Base-by-base conservation (phyloP, 2,329 filamentous ascomycete genomes). In the Scorias spongiosa region DNA sequence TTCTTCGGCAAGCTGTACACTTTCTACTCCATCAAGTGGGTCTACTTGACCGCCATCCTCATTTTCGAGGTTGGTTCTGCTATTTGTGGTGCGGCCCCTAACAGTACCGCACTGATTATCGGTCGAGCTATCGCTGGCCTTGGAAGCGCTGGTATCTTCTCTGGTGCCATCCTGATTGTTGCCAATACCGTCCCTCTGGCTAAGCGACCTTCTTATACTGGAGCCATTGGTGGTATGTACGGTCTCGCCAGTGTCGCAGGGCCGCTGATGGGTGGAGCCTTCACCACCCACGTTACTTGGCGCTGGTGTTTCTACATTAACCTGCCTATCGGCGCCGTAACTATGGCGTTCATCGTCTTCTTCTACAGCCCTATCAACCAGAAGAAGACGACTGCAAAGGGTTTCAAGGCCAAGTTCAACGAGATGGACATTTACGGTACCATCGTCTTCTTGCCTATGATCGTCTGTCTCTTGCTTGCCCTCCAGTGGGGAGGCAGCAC, bases 221-320 rank as follows among this genome's bases (percentile, higher is more conserved):
- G 68, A 2, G 17, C 71, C 12, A 63, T 72, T 39, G 69, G 69
- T 40, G 53, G 61, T 40, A 70, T 71, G 60, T 71, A 68, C 49
- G 66, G 68, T 2, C 63, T 73, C 44, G 67, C 69, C 4, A 57
- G 53, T 41, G 67, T 71, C 6, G 62, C 65, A 12, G 69, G 69
- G 10, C 70, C 70, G 5, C 57, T 74, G 34, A 48, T 67, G 34
- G 64, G 63, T 9, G 62, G 63, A 40, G 60, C 55, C 7, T 60
- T 60, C 38, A 60, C 63, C 48, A 57, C 64, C 48, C 45, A 54
- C 41, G 52, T 67, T 2, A 62, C 64, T 12, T 70, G 68, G 67
- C 54, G 68, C 10, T 70, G 67, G 66, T 71, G 64, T 48, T 69
- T 70, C 57, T 71, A 67, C 44, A 72, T 75, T 54, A 75, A 76